These are phyloP conservation scores for Oryza rufipogon DNA, from an alignment of 176 grass and related monocot genomes.

Conservation along the genomic window DNA sequence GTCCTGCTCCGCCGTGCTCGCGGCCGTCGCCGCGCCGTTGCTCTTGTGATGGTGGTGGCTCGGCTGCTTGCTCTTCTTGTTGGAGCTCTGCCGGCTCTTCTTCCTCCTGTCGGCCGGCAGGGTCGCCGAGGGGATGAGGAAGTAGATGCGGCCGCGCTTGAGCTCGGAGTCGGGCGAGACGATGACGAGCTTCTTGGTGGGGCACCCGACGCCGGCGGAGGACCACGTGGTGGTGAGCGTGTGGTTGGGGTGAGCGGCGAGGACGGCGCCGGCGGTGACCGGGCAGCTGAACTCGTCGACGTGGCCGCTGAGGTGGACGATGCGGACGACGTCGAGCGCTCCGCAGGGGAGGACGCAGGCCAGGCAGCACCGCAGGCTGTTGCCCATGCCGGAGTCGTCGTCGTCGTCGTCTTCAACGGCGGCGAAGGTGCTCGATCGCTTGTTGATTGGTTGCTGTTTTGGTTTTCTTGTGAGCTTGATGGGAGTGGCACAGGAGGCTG, in stretches of 20 bases:
- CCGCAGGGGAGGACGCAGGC: constrained; percentile 91
- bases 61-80: constrained; percentile 57
- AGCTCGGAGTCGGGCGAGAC: constrained; percentile 82
- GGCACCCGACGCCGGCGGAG: constrained; percentile 53
- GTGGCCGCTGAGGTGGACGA: constrained; percentile 86
- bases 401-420: background rate
- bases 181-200: constrained; percentile 75
- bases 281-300: constrained; percentile 84
- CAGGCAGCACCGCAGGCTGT: constrained; percentile 89
- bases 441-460: constrained; percentile 25
- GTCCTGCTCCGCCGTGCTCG: constrained; percentile 58
- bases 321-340: constrained; percentile 78
- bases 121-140: constrained; percentile 77
- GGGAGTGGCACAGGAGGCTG: constrained; percentile 16
- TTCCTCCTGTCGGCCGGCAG: constrained; percentile 50
- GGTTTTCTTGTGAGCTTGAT: constrained; percentile 22
- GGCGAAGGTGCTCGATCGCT: background rate
- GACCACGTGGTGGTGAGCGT: constrained; percentile 74
- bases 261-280: constrained; percentile 59
- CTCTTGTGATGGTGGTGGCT: constrained; percentile 34
- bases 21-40: background rate
- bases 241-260: constrained; percentile 83
- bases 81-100: constrained; percentile 43
- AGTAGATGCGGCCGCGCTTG: constrained; percentile 91
- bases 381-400: constrained; percentile 61